Base-by-base conservation (phyloP, 2,329 filamentous ascomycete species). In the Alternaria angustiovoidea region DNA sequence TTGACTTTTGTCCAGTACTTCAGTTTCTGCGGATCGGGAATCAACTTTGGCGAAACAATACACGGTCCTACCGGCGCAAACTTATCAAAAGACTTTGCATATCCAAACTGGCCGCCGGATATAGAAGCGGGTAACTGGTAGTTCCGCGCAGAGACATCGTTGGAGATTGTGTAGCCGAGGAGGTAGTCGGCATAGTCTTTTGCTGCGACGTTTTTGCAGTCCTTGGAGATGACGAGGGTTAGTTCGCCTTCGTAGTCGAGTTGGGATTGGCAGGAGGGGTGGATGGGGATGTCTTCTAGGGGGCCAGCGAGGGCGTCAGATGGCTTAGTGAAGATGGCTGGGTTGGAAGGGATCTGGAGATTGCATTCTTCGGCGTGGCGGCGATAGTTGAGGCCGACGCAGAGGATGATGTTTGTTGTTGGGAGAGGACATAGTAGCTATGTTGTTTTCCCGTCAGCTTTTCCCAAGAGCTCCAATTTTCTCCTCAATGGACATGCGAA, bases 111-210 rank as follows among this genome's bases (percentile, higher is more conserved):
- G 3, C 75, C 75, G 28, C 77, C 77, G 1, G 70, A 74, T 2
- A 74, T 65, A 24, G 55, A 61, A 5, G 69, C 72, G 3, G 75
- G 75, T 2, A 78, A 56, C 43, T 89, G 87, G 54, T 80, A 81
- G 51, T 84, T 83, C 4, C 87, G 83, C 61, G 84, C 86, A 2
- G 86, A 88, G 7, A 90, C 83, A 69, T 90, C 88, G 76, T 90
- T 90, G 68, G 83, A 83, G 22, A 83, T 83, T 0, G 86, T 88
- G 72, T 90, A 90, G 28, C 88, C 88, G 2, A 90, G 83, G 5
- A 90, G 81, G 67, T 89, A 88, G 63, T 84, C 81, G 51, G 87
- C 71, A 5, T 87, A 86, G 28, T 88, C 82, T 0, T 79, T 81
- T 65, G 87, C 85, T 46, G 81, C 78, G 9, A 76, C 65, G 63